Evolutionary conservation across 2,329 filamentous ascomycete species (phyloP), one percentile per base, ranked within the genome.

Genomic region (Arthrobotrys conoides): DNA sequence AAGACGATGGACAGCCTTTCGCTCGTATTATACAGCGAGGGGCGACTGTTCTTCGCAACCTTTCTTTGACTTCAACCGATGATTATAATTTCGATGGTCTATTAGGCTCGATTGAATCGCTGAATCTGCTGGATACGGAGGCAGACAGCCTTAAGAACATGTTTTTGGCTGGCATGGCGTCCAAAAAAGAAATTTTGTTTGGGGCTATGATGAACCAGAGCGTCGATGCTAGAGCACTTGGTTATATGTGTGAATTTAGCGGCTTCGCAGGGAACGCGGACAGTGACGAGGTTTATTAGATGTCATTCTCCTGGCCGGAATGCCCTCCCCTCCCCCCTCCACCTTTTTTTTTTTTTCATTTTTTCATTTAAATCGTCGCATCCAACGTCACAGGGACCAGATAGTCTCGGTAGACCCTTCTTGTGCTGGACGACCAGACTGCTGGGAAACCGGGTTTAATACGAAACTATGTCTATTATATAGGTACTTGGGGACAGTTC

Each of bases 101-200:
- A 87, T 38, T 87, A 84, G 82, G 91, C 89, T 83, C 88, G 86
- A n/a, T 77, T 20, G 73, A 77, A 24, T 66, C 73, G 5, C 49
- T 77, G 44, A 77, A 71, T 57, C 36, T 77, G 0, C 20, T 77
- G 14, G 73, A 77, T 41, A 57, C 49, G 0, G 73, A 77, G 36
- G 67, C 73, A 48, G 87, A 86, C 77, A 86, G 88, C 67, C 83
- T 87, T 10, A 83, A 83, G 5, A 85, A 84, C 8, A 86, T 86
- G 38, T 86, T 92, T 72, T 90, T 91, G 5, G 86, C 88, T 0
- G 87, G 88, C 59, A 87, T 91, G 10, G 84, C 94, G 61, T 92
- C 92, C 1, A 88, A 89, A 27, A 89, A 88, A 77, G 90, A 93
- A 76, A 89, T 87, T 79, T 85, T 95, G 44, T 87, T 94, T 48